Base-by-base conservation (phyloP, 495 filamentous ascomycete genomes). In the Aspergillus panamensis region DNA sequence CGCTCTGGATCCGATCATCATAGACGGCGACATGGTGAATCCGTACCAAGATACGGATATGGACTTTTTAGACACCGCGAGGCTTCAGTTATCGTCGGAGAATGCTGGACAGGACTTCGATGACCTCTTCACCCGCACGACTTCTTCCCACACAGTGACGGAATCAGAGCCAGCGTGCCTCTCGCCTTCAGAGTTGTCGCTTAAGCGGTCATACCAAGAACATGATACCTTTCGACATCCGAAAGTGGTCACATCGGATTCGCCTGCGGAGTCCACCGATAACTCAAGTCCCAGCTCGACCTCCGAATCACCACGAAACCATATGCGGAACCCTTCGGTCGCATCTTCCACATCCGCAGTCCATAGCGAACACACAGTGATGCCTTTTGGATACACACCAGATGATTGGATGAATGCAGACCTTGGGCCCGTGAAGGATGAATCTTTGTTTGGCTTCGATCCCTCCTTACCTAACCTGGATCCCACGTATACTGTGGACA, bases 1-100 rank as follows among this genome's bases (percentile, higher is more conserved):
- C 62, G 44, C 69, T 40, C 58, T 79, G 58, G 76, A 79, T 49
- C 76, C 76, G 32, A 71, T 77, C 47, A 73, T 77, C 47, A 67
- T 79, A 58, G 74, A 77, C 64, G 74, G 74, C 64, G 74, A 79
- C 21, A 77, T 79, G 73, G 72, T 76, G 52, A 69, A 71, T 48
- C 61, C 69, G 40, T 79, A 75, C 50, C 67, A 66, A 45, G 67
- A 74, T 48, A 63, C 71, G 52, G 71, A 76, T 50, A 72, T 79
- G 67, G 73, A 77, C 40, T 79, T 77, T 44, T 50, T 79, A 20
- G 73, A 77, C 53, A 65, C 71, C 17, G 63, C 69, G 25, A 63
- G 68, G 40, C 63, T 74, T 21, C 69, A 75, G 21, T 68, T 73
- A 50, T 66, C 73, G 31, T 61, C 74, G 5, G 67, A 71, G 32